Evolutionary conservation across 495 filamentous ascomycete genomes (phyloP), one percentile per base, ranked within the genome.

Genomic region (Penicillium atrosanguineum): DNA sequence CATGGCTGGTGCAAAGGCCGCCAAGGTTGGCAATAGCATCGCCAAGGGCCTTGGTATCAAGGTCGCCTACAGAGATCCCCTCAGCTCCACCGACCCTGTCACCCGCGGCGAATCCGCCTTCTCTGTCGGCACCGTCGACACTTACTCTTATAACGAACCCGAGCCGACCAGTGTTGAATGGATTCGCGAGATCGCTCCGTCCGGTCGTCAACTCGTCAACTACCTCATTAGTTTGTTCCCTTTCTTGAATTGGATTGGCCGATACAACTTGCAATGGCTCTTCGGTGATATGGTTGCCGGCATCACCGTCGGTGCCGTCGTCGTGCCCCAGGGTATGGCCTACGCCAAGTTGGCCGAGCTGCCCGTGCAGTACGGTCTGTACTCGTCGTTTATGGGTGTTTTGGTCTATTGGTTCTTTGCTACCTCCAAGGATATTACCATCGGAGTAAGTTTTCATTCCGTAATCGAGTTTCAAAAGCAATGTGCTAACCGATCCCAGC

Each of bases 401-500:
- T 66, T 97, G 54, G 69, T 96, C 44, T 99, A 99, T 60, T 97
- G 94, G 94, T 95, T 97, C 69, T 97, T 98, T 61, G 94, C 94
- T 1, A 98, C 94, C 1, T 97, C 95, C 0, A 98, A 98, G 65
- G 94, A 98, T 70, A 97, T 98, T 64, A 97, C 94, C 7, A 97
- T 98, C 47, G 94, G 94, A n/a, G 90, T 92, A 74, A 78, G 88
- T 83, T 40, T 40, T 7, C 2, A 1, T 7, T 1, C 4, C 8
- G 19, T 7, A 2, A 19, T 11, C n/a, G 19, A 16, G 9, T 19
- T 40, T 18, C 8, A 14, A 40, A 7, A 1, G 6, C 31, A 31
- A n/a, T n/a, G 46, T 48, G 47, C 59, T 57, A 47, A 59, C 43
- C 42, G 46, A 61, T 63, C 1, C 53, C 50, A 95, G 89, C 95